Percentiles rank a stretch among this genome's conserved stretches.
These are phyloP conservation scores for Vigna unguiculata DNA, from an alignment of 306 rosid genomes.

Conservation along the genomic window DNA sequence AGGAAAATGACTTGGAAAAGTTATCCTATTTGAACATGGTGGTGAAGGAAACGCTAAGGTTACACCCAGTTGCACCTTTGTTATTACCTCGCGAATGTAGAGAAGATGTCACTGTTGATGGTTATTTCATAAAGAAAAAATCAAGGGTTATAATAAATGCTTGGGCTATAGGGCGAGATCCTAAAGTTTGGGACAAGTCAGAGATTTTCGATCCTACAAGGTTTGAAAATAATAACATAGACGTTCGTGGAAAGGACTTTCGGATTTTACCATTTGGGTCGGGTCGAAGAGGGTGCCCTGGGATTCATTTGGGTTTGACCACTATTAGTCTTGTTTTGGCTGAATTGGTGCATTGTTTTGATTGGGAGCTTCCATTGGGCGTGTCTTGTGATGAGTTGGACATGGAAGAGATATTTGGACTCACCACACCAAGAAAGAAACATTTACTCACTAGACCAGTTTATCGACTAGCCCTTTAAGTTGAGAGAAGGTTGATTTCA, in stretches of 20 bases:
- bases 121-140: constrained; percentile 43
- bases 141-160: constrained; percentile 37
- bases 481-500: neutral
- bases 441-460: constrained; percentile 39
- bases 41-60: constrained; percentile 47
- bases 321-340: constrained; percentile 33
- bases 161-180: constrained; percentile 53
- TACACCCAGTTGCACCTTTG: constrained; percentile 43
- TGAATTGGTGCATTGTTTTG: constrained; percentile 52
- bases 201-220: constrained; percentile 47
- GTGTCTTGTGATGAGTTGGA: constrained; percentile 31
- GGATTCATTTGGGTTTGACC: constrained; percentile 46
- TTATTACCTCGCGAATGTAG: constrained; percentile 30
- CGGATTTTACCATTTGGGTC: constrained; percentile 55
- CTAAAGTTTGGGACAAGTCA: constrained; percentile 40
- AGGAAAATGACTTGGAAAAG: constrained; percentile 46
- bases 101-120: constrained; percentile 36
- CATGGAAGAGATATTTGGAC: constrained; percentile 45
- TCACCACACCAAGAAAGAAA: constrained; percentile 21
- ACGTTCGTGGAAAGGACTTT: constrained; percentile 45
- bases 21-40: constrained; percentile 51
- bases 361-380: constrained; percentile 48
- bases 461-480: constrained; percentile 9
- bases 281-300: constrained; percentile 53
- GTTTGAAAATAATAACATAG: neutral